Conservation (phyloP, 1,139 yeast species). For the Spathaspora jeffriesii region DNA sequence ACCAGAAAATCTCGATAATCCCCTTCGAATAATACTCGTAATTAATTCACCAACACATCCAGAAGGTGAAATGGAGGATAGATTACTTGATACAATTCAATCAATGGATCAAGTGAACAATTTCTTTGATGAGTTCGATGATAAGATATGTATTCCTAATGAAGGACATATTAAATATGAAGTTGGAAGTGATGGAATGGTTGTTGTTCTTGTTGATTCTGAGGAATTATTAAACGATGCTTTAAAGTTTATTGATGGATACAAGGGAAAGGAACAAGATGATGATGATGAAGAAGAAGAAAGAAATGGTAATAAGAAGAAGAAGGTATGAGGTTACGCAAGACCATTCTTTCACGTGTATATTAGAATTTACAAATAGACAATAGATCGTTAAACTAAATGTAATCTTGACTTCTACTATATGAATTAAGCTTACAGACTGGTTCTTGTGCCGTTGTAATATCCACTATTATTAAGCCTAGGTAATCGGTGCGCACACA, state of each 20-base stretch:
- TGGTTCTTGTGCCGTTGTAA: neutral
- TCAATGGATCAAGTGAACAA: constrained; percentile 52
- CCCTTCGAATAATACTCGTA: constrained; percentile 41
- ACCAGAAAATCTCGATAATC: constrained; percentile 32
- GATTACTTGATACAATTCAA: constrained; percentile 44
- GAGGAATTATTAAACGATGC: constrained; percentile 29
- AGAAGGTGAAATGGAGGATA: constrained; percentile 53
- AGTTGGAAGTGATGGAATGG: constrained; percentile 71
- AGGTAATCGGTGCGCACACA: neutral
- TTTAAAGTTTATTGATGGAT: constrained; percentile 39
- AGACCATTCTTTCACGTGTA: neutral
- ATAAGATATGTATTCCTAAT: constrained; percentile 60
- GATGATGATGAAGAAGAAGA: constrained; percentile 8
- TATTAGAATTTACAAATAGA: neutral
- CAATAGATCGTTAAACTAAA: neutral
- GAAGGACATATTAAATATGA: constrained; percentile 70
- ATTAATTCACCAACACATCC: constrained; percentile 25
- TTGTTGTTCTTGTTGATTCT: constrained; percentile 55
- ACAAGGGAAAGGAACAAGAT: constrained; percentile 7
- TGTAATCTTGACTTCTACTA: too few relatives aligned
- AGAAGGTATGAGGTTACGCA: neutral
- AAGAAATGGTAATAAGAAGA: constrained; percentile 11
- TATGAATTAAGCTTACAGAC: too few relatives aligned
- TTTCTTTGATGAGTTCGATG: constrained; percentile 66
- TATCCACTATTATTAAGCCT: neutral